Base-by-base conservation (phyloP, 192 early-diverging fungal genomes). In the Rhizophagus sp. region DNA sequence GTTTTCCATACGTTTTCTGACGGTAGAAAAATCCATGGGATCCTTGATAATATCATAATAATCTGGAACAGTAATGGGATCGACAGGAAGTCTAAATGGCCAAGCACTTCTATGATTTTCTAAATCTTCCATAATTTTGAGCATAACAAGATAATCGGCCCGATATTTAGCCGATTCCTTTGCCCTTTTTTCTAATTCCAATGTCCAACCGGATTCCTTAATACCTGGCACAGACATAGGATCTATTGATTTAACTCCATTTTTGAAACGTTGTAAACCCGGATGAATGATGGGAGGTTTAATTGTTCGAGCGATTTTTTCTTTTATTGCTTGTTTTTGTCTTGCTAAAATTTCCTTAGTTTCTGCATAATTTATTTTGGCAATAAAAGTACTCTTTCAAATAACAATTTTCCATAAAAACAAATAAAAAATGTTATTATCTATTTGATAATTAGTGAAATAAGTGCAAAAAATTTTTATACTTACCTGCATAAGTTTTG, bases 1-100 rank as follows among this genome's bases (percentile, higher is more conserved):
- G 34, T 91, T 89, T 68, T 98, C 96, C 62, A 99, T 92, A 69
- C 94, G 93, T 8, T 89, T 82, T 67, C 91, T 92, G 62, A 99
- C 83, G 6, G 96, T 99, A 80, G 89, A 89, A 34, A 99, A 83
- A 82, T 99, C 96, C 97, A 99, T 99, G 10, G 98, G 98, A 68
- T 98, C 92, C 71, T 92, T 97, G 83, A 99, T 97, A 44, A 99
- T 94, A 9, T 91, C 88, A 78, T 99, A 97, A 82, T 99, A 99
- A 82, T 98, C 97, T 3, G 95, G 90, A 1, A 99, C 97, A 39
- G 95, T 94, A 33, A 93, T 88, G 4, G 88, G 83, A 62, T 96
- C 92, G 12, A 99, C 98, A 12, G 97, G 96, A 52, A 95, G 91
- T 77, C 89, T 89, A 83, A 99, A 99, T 9, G 98, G 97, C 97